A percentile compares a stretch with the other conserved stretches of the same genome.
phyloP scores from a whole-genome alignment of 2,329 filamentous ascomycete genomes.

The Epichloe festucae region DNA sequence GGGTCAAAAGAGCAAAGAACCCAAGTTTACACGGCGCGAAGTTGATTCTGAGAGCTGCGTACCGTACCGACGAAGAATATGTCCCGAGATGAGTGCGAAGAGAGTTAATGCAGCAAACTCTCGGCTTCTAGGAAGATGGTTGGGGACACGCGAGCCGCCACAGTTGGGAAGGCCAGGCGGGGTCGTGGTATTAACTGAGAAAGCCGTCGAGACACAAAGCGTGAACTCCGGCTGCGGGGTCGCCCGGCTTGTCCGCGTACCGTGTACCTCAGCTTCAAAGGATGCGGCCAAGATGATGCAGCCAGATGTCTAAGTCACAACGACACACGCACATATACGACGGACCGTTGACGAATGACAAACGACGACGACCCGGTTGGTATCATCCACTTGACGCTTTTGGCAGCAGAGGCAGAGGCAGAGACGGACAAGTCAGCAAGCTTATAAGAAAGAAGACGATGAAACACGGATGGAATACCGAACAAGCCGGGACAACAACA shows the following conservation, averaged over 20 bases:
- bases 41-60: background rate
- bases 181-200: background rate
- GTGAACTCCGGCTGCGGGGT: conserved; percentile 2
- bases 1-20: background rate
- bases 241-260: background rate
- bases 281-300: no score
- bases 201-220: background rate
- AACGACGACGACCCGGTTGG: background rate
- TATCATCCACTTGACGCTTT: background rate
- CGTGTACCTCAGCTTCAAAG: no score
- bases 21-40: background rate
- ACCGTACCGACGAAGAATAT: background rate
- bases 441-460: background rate
- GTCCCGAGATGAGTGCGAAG: background rate
- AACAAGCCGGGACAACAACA: conserved; percentile 1
- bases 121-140: background rate
- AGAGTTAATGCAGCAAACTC: background rate
- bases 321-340: background rate
- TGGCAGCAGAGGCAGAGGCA: background rate
- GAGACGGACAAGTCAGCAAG: background rate
- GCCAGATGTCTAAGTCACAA: background rate
- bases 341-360: background rate
- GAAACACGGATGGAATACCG: conserved; percentile 3
- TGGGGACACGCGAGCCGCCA: conserved; percentile 3
- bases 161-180: conserved; percentile 2